Conservation (phyloP, 768 basidiomycete species). For the Phylloporus rhodoxanthus region DNA sequence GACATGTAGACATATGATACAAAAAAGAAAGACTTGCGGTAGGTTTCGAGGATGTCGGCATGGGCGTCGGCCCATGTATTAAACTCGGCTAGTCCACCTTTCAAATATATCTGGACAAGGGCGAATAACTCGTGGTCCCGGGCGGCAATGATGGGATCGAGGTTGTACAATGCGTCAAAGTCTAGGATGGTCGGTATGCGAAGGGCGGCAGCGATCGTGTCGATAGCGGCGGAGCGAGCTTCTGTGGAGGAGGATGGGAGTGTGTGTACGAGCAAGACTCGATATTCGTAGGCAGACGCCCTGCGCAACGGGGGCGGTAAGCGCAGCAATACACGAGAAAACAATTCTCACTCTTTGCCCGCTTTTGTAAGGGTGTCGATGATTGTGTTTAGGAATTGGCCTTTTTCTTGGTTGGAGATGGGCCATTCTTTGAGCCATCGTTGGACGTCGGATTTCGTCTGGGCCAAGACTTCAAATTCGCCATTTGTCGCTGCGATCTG, state of each 20-base stretch:
- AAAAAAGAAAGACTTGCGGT: constrained; percentile 40
- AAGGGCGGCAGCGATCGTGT: constrained; percentile 59
- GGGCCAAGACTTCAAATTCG: constrained; percentile 56
- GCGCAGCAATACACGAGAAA: neutral
- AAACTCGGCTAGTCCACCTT: constrained; percentile 56
- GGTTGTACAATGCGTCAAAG: constrained; percentile 73
- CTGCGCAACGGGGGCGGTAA: constrained; percentile 32
- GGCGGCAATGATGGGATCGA: constrained; percentile 60
- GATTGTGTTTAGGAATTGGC: constrained; percentile 58
- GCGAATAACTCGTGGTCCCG: constrained; percentile 69
- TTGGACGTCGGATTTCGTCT: constrained; percentile 58
- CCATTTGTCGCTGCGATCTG: constrained; percentile 52
- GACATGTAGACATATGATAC: neutral
- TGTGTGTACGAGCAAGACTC: constrained; percentile 54
- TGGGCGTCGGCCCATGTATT: constrained; percentile 53
- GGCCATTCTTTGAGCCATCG: constrained; percentile 78
- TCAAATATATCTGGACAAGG: constrained; percentile 72
- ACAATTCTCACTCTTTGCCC: constrained; percentile 52
- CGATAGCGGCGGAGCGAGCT: constrained; percentile 49
- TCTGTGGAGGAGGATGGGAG: constrained; percentile 50
- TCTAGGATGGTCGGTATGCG: constrained; percentile 66
- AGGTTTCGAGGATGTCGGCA: constrained; percentile 43
- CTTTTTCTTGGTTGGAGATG: constrained; percentile 55
- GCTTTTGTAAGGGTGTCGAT: constrained; percentile 53
- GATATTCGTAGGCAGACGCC: constrained; percentile 57